Percentiles rank a stretch among this genome's conserved stretches.
Conservation (phyloP, 192 early-diverging fungal species). For the Umbelopsis sp. region DNA sequence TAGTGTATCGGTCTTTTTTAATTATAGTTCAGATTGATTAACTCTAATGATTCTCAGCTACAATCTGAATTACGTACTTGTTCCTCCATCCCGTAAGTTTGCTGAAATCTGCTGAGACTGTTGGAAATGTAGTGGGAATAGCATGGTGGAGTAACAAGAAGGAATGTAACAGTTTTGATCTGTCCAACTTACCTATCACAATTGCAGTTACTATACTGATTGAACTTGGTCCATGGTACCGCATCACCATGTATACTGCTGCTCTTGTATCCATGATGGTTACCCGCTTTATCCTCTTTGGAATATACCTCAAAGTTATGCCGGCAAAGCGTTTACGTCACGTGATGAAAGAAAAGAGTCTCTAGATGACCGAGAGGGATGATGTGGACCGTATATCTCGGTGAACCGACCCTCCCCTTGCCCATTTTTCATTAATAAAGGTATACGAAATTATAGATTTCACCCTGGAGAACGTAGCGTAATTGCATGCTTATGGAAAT, state of each 20-base stretch:
- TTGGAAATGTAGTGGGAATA: no score
- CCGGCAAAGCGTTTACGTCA: background rate
- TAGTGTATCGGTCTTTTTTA: background rate
- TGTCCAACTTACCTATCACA: background rate
- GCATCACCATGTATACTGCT: constrained; percentile 24
- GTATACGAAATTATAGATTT: no score
- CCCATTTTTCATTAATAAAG: no score
- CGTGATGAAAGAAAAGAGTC: background rate
- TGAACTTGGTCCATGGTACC: constrained; percentile 30
- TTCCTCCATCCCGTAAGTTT: constrained; percentile 52
- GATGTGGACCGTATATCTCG: background rate
- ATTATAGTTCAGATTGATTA: background rate
- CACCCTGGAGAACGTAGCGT: no score
- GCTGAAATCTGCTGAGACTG: background rate
- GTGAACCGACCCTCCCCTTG: no score
- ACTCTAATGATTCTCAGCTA: constrained; percentile 19
- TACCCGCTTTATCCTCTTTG: constrained; percentile 25
- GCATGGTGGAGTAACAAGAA: no score
- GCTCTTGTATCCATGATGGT: constrained; percentile 33
- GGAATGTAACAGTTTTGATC: no score
- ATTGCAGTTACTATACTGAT: constrained; percentile 29
- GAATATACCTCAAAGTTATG: background rate
- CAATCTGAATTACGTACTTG: constrained; percentile 57
- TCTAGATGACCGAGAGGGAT: background rate
- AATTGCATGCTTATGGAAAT: no score